These are phyloP conservation scores for Prunella vulgaris DNA, from an alignment of 257 asterid genomes.

Conservation along the genomic window DNA sequence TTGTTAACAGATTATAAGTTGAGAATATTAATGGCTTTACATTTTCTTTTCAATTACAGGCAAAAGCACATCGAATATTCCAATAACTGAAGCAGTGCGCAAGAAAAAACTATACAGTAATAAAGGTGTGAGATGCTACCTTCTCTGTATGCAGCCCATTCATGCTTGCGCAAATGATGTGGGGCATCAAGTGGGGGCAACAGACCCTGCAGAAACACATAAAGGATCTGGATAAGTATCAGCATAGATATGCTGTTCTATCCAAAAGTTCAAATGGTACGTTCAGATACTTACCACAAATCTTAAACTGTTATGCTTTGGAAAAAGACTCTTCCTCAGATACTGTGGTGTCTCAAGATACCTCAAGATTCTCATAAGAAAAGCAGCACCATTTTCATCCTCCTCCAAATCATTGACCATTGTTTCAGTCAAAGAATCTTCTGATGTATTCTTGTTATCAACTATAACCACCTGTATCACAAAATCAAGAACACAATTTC, in stretches of 20 bases:
- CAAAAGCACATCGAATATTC: constrained; percentile 1
- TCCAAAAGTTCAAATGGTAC: background rate
- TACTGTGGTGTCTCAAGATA: constrained; percentile 97
- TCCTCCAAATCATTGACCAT: constrained; percentile 45
- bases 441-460: constrained; percentile 55
- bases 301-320: constrained; percentile 77
- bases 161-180: constrained; percentile 93
- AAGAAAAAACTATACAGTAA: background rate
- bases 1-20: background rate
- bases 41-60: background rate
- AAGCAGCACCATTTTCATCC: constrained; percentile 72
- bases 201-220: constrained; percentile 50
- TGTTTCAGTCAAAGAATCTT: constrained; percentile 33
- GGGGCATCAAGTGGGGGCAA: constrained; percentile 97
- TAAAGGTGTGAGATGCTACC: constrained; percentile 41
- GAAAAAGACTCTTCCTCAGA: constrained; percentile 87
- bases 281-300: constrained; percentile 61
- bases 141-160: constrained; percentile 95
- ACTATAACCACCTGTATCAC: constrained; percentile 61
- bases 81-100: background rate
- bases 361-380: constrained; percentile 76
- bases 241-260: background rate
- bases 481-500: constrained; percentile 10
- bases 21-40: too few species aligned
- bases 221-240: background rate